These are phyloP conservation scores for Tylopilus sp. DNA, from an alignment of 768 basidiomycete species.

Conservation along the genomic window DNA sequence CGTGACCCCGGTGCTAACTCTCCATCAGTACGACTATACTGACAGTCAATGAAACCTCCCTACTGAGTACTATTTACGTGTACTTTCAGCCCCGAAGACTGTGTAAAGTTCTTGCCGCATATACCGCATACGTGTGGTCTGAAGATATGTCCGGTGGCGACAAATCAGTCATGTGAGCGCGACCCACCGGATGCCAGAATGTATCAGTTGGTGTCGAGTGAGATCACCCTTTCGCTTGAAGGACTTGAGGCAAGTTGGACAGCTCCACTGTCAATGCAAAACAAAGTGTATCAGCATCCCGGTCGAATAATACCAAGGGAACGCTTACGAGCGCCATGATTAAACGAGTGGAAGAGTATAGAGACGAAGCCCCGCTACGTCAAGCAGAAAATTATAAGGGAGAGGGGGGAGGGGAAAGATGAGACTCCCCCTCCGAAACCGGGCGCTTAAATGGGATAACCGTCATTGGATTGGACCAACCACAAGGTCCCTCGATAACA, in stretches of 20 bases:
- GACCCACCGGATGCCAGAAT: slow-evolving; percentile 48
- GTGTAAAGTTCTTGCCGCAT: slow-evolving; percentile 57
- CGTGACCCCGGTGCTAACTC: too few relatives aligned
- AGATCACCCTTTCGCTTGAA: slow-evolving; percentile 61
- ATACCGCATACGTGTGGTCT: slow-evolving; percentile 51
- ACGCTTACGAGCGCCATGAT: slow-evolving; percentile 25
- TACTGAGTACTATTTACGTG: slow-evolving; percentile 70
- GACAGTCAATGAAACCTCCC: too few relatives aligned
- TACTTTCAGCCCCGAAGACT: slow-evolving; percentile 57
- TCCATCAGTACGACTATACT: too few relatives aligned
- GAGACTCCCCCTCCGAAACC: not conserved
- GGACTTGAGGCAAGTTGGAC: slow-evolving; percentile 43
- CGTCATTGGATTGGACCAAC: slow-evolving; percentile 10
- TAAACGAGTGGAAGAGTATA: slow-evolving; percentile 18
- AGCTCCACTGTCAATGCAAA: slow-evolving; percentile 33
- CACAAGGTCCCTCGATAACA: slow-evolving; percentile 7
- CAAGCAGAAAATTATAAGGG: slow-evolving; percentile 17
- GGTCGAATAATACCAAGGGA: not conserved
- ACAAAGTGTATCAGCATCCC: not conserved
- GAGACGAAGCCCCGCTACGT: slow-evolving; percentile 49
- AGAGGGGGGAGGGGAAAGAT: slow-evolving; percentile 7
- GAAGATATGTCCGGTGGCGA: not conserved
- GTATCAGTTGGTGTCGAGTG: slow-evolving; percentile 50
- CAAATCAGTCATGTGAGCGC: not conserved
- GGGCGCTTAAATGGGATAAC: slow-evolving; percentile 19